Evolutionary conservation across 1,284 basidiomycete genomes (phyloP).

Genomic region (Rhizopogon parksii): DNA sequence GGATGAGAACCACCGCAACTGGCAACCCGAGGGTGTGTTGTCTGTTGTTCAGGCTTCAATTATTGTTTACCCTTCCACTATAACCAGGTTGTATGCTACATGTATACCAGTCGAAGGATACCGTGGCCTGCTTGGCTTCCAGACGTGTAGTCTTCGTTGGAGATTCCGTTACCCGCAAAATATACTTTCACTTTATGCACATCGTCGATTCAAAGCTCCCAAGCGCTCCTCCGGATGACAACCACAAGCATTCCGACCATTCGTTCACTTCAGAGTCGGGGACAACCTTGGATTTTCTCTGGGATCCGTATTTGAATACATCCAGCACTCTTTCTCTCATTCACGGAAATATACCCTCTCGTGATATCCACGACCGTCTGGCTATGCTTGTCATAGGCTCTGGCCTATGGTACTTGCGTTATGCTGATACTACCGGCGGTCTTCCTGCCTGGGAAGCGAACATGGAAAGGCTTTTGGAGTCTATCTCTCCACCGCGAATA

Average conservation of each 20-base stretch:
- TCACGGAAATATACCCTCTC: constrained; percentile 12
- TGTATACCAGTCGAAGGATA: constrained; percentile 50
- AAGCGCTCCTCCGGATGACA: constrained; percentile 44
- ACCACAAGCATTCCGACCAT: constrained; percentile 66
- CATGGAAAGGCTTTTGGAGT: constrained; percentile 56
- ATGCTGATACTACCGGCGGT: constrained; percentile 63
- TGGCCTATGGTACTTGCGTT: constrained; percentile 83
- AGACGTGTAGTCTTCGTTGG: constrained; percentile 70
- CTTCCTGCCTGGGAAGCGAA: constrained; percentile 70
- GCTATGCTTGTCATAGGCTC: constrained; percentile 76
- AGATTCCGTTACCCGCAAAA: constrained; percentile 75
- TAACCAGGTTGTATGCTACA: constrained; percentile 69
- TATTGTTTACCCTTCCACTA: constrained; percentile 1
- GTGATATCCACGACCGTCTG: constrained; percentile 26
- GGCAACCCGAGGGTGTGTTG: constrained; percentile 77
- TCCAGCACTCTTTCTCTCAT: constrained; percentile 42
- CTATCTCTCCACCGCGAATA: constrained; percentile 33
- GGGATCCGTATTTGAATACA: constrained; percentile 78
- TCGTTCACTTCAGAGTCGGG: constrained; percentile 37
- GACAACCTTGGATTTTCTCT: constrained; percentile 60
- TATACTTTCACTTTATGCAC: constrained; percentile 72
- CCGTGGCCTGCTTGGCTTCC: constrained; percentile 45
- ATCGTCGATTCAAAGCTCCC: constrained; percentile 52
- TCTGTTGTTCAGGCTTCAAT: constrained; percentile 5
- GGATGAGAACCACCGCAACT: constrained; percentile 57